Conservation (phyloP, 768 basidiomycete genomes). For the Mycena haematopus region DNA sequence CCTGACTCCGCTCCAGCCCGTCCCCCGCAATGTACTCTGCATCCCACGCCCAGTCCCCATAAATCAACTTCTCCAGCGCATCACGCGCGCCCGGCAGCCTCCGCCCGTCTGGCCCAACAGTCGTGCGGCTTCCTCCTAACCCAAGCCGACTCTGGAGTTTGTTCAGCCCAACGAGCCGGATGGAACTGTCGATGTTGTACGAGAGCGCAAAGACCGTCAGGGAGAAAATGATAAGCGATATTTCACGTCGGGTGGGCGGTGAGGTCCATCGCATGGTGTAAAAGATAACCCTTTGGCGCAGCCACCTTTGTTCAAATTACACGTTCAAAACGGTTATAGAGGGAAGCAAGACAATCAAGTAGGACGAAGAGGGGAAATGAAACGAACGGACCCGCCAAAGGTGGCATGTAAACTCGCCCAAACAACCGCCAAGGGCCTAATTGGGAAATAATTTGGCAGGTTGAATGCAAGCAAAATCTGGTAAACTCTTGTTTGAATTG, state of each 20-base stretch:
- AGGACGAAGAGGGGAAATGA: no score
- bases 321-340: no score
- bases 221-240: constrained; percentile 70
- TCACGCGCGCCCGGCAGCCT: constrained; percentile 61
- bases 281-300: no score
- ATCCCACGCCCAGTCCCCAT: constrained; percentile 75
- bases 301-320: no score
- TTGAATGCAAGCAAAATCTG: no score
- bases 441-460: no score
- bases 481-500: no score
- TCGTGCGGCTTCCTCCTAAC: constrained; percentile 42
- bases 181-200: constrained; percentile 74
- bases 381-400: no score
- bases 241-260: constrained; percentile 76
- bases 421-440: no score
- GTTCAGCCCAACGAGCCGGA: constrained; percentile 58
- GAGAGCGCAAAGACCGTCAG: constrained; percentile 71
- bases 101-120: constrained; percentile 54
- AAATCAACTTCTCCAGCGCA: constrained; percentile 64
- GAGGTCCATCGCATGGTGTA: constrained; percentile 63
- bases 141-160: constrained; percentile 47
- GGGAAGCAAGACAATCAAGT: no score
- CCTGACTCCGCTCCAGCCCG: constrained; percentile 54
- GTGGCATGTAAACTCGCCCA: no score
- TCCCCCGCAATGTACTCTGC: constrained; percentile 64